A percentile compares a stretch with the other conserved stretches of the same genome.
These are phyloP conservation scores for Trypanosoma mega DNA, from an alignment of 208 protist species.

Conservation along the genomic window DNA sequence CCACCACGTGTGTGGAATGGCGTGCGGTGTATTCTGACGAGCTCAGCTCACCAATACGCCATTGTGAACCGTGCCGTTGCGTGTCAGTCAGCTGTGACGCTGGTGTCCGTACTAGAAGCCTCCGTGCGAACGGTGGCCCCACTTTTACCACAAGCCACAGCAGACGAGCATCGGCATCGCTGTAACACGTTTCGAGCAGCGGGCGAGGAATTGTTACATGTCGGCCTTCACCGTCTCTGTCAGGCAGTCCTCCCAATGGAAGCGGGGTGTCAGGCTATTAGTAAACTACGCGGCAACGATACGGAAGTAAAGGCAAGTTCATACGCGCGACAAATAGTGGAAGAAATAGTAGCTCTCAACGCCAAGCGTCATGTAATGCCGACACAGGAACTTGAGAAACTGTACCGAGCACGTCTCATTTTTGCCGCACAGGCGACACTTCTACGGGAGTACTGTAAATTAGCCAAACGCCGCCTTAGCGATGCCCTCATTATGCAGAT, in stretches of 20 bases:
- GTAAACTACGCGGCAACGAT: slow-evolving; percentile 55
- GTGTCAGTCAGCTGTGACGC: slow-evolving; percentile 51
- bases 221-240: slow-evolving; percentile 76
- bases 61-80: slow-evolving; percentile 61
- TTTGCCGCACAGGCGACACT: slow-evolving; percentile 69
- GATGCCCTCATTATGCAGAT: slow-evolving; percentile 83
- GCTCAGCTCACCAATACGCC: slow-evolving; percentile 58
- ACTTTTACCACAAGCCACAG: slow-evolving; percentile 44
- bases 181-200: slow-evolving; percentile 42
- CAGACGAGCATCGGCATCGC: slow-evolving; percentile 41
- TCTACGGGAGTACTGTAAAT: slow-evolving; percentile 74
- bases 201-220: slow-evolving; percentile 70
- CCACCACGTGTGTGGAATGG: slow-evolving; percentile 66
- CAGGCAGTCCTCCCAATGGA: slow-evolving; percentile 75
- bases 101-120: slow-evolving; percentile 65
- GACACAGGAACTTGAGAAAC: slow-evolving; percentile 55
- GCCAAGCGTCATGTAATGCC: slow-evolving; percentile 52
- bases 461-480: slow-evolving; percentile 60
- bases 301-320: slow-evolving; percentile 60
- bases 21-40: slow-evolving; percentile 52
- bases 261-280: slow-evolving; percentile 45
- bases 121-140: slow-evolving; percentile 48
- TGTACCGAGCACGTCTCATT: slow-evolving; percentile 65
- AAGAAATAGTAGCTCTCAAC: slow-evolving; percentile 47
- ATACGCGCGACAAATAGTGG: slow-evolving; percentile 61